Evolutionary conservation across 2,329 filamentous ascomycete genomes (phyloP), one percentile per base, ranked within the genome.

Genomic region (Spiromastix sp.): DNA sequence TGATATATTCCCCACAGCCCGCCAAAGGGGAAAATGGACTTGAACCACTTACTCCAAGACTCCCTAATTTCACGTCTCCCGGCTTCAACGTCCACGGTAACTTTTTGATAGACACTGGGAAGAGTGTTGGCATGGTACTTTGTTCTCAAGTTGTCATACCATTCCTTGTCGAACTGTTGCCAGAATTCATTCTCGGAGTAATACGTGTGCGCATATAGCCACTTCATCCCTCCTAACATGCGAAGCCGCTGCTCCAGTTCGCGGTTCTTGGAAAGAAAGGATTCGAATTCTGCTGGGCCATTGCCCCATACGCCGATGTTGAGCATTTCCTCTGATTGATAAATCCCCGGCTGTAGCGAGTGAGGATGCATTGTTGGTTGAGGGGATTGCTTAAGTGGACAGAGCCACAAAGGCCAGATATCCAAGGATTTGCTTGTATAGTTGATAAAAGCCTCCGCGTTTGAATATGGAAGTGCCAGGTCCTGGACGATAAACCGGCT

Each of bases 191-290:
- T 49, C 38, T 81, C 72, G 12, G 72, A 70, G 56, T 91, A 91
- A 62, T 86, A 93, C 0, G 83, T 81, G 50, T 89, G 81, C 2
- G 85, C 84, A 56, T 93, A 93, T 10, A 93, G 65, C 81, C 84
- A 91, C 63, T 93, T 93, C 64, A 81, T 74, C 2, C 85, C 85
- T 30, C 78, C 77, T 1, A 91, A 70, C 43, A 75, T 68, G 30
- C 66, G 64, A 3, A 87, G 71, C 50, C 81, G 80, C 13, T 64
- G 60, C 61, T 93, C 85, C 13, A 93, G 67, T 29, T 68, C 68
- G 19, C 79, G 72, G 58, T 93, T 93, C 46, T 74, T 73, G 24
- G 59, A 53, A 2, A 86, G 66, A 49, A 86, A 87, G n/a, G 67
- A 66, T 1, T 59, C 56, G 22, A 60, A 59, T 36, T 59, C 48